phyloP scores from a whole-genome alignment of 495 filamentous ascomycete genomes.

The Penicillium samsonianum region DNA sequence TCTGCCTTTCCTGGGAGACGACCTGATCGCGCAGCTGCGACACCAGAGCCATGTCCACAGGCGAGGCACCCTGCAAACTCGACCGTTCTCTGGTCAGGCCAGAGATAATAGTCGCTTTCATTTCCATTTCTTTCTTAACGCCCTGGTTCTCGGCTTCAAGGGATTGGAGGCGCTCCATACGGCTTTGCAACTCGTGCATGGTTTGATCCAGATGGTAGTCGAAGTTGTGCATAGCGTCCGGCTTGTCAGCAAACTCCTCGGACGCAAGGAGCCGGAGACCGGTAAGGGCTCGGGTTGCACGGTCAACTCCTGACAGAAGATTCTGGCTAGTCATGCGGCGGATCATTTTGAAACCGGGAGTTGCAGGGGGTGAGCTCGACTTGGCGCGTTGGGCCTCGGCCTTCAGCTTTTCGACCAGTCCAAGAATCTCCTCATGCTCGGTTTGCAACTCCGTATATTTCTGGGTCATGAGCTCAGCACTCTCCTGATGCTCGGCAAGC shows the following conservation, averaged over 20 bases:
- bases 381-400: constrained; percentile 77
- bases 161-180: constrained; percentile 85
- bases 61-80: constrained; percentile 76
- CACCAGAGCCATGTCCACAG: constrained; percentile 93
- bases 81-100: constrained; percentile 90
- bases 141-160: constrained; percentile 82
- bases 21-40: constrained; percentile 84
- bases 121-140: constrained; percentile 93
- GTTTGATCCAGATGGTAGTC: constrained; percentile 88
- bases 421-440: constrained; percentile 77
- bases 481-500: constrained; percentile 74
- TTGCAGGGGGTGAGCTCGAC: constrained; percentile 59
- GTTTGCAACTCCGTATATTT: constrained; percentile 80
- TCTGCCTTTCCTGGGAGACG: constrained; percentile 78
- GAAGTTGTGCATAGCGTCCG: constrained; percentile 87
- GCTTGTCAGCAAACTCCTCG: constrained; percentile 79
- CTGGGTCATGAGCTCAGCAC: constrained; percentile 67
- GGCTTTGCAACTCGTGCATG: constrained; percentile 85
- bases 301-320: constrained; percentile 77
- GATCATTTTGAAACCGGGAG: constrained; percentile 65
- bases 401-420: constrained; percentile 86
- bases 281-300: constrained; percentile 88
- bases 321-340: constrained; percentile 94
- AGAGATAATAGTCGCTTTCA: constrained; percentile 90
- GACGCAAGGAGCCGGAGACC: constrained; percentile 82